Conservation (phyloP, 108 stramenopile species). For the Nitzschia putrida region DNA sequence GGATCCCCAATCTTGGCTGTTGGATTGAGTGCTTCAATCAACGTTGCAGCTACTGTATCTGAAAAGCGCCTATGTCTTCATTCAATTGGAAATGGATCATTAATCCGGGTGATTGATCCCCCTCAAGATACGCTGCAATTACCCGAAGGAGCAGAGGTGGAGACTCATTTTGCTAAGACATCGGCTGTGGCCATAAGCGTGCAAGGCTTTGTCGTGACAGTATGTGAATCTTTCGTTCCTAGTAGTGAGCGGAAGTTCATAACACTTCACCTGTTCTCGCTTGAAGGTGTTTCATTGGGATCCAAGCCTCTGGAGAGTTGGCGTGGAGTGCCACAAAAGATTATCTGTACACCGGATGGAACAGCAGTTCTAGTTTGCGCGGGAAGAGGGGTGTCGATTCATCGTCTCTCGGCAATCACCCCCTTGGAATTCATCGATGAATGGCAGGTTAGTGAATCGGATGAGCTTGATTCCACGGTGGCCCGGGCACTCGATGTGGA, state of each 20-base stretch:
- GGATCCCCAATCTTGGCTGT: conserved; percentile 70
- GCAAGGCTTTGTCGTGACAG: conserved; percentile 78
- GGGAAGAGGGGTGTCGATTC: conserved; percentile 74
- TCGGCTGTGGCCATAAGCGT: conserved; percentile 71
- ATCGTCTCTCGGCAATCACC: conserved; percentile 70
- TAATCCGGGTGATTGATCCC: conserved; percentile 72
- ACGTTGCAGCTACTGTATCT: conserved; percentile 81
- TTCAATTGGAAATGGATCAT: conserved; percentile 79
- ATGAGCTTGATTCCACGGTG: conserved; percentile 38
- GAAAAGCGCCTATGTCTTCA: conserved; percentile 66
- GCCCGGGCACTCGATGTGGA: conserved; percentile 74
- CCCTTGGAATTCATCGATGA: conserved; percentile 78
- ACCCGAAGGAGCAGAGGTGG: conserved; percentile 24
- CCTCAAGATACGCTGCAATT: conserved; percentile 51
- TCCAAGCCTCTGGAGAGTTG: conserved; percentile 68
- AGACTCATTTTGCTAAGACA: conserved; percentile 67
- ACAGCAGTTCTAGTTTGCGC: conserved; percentile 80
- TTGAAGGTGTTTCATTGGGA: conserved; percentile 76
- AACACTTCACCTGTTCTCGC: conserved; percentile 75
- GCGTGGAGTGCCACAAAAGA: conserved; percentile 71
- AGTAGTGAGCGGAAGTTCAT: conserved; percentile 51
- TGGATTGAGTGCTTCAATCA: conserved; percentile 64
- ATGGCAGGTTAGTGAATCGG: conserved; percentile 75
- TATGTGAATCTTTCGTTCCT: conserved; percentile 66
- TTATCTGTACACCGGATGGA: conserved; percentile 73